phyloP scores from a whole-genome alignment of 371 early-diverging fungal genomes.

The Mortierella sp. region DNA sequence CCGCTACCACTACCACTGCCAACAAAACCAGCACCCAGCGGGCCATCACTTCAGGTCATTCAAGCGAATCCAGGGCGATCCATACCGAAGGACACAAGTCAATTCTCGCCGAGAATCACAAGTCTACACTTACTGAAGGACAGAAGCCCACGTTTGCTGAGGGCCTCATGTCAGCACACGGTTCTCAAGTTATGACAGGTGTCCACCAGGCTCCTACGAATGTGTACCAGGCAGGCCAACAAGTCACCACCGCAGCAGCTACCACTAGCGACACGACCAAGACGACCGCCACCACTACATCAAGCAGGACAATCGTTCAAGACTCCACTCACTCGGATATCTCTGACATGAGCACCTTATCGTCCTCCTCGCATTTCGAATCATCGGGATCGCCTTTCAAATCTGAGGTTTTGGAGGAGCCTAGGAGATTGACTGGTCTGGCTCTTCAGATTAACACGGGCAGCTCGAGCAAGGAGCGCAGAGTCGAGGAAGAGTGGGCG shows the following conservation, averaged over 20 bases:
- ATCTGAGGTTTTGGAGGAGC: background rate
- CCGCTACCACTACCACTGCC: background rate
- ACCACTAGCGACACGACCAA: background rate
- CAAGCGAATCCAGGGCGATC: background rate
- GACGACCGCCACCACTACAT: slow-evolving; percentile 1
- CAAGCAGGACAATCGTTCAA: background rate
- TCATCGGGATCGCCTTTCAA: background rate
- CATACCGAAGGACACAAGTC: background rate
- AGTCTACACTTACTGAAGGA: background rate
- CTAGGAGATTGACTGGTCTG: background rate
- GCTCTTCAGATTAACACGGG: slow-evolving; percentile 38
- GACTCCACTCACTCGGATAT: background rate
- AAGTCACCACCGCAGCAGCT: background rate
- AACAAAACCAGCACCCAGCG: slow-evolving; percentile 10
- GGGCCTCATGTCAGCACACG: background rate
- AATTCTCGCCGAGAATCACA: background rate
- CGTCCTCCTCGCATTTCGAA: background rate
- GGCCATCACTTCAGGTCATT: slow-evolving; percentile 3
- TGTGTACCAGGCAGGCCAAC: background rate
- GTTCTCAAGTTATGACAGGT: background rate
- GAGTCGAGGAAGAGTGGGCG: slow-evolving; percentile 17
- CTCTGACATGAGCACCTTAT: background rate
- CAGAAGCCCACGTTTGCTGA: background rate
- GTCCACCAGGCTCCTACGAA: background rate
- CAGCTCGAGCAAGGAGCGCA: slow-evolving; percentile 14